A percentile compares a stretch with the other conserved stretches of the same genome.
Evolutionary conservation across 352 stramenopile species (phyloP).

Genomic region (Globisporangium spinosum): DNA sequence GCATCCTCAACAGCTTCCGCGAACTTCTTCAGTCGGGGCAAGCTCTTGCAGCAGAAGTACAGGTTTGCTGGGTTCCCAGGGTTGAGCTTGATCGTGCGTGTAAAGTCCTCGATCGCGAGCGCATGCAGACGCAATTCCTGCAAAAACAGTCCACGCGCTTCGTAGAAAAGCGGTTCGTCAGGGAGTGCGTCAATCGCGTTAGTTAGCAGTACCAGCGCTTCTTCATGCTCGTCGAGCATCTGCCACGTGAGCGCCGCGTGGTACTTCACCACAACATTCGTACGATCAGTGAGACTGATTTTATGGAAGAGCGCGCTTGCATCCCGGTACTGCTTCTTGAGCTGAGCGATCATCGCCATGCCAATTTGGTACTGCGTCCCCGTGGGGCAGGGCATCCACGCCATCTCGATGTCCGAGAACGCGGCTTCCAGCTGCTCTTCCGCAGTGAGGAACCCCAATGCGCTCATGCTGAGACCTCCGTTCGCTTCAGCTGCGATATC

Average conservation of each 20-base stretch:
- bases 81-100: conserved; percentile 23
- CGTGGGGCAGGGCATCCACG: conserved; percentile 47
- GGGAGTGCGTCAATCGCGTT: conserved; percentile 51
- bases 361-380: conserved; percentile 51
- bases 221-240: conserved; percentile 43
- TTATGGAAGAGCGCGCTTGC: conserved; percentile 41
- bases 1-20: conserved; percentile 43
- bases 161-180: conserved; percentile 55
- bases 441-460: conserved; percentile 19
- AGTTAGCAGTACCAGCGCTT: conserved; percentile 41
- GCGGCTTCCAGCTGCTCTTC: conserved; percentile 66
- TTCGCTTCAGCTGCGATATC: conserved; percentile 16
- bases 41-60: conserved; percentile 51
- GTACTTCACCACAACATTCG: conserved; percentile 56
- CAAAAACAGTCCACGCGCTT: conserved; percentile 51
- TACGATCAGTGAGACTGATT: conserved; percentile 22
- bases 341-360: conserved; percentile 75
- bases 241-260: conserved; percentile 60
- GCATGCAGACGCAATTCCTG: conserved; percentile 47
- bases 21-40: conserved; percentile 41
- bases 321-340: conserved; percentile 42
- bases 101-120: conserved; percentile 60
- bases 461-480: conserved; percentile 9
- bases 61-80: conserved; percentile 13
- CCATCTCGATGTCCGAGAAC: conserved; percentile 77